A percentile compares a stretch with the other conserved stretches of the same genome.
Conservation (phyloP, 2,329 filamentous ascomycete species). For the Trichoderma sp. region DNA sequence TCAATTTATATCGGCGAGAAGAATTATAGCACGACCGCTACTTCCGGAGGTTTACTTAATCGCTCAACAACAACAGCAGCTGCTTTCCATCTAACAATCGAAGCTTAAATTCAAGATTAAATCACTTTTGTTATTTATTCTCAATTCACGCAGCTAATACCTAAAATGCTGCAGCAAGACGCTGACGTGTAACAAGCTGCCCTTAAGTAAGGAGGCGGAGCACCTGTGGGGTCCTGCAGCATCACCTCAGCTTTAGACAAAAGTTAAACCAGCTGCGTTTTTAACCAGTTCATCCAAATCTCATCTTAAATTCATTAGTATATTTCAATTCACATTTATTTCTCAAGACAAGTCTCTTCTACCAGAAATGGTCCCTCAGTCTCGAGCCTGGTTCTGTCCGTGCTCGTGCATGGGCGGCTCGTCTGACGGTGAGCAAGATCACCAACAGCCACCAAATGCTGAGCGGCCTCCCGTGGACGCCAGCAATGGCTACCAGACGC, state of each 20-base stretch:
- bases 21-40: background rate
- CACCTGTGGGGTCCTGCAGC: constrained; percentile 18
- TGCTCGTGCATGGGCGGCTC: constrained; percentile 21
- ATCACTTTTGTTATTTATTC: too few species aligned
- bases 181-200: constrained; percentile 1
- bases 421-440: constrained; percentile 12
- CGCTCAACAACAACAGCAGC: background rate
- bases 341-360: too few species aligned
- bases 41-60: background rate
- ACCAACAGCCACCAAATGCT: background rate
- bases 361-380: background rate
- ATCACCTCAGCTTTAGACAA: constrained; percentile 1
- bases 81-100: background rate
- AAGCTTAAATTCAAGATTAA: background rate
- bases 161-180: background rate
- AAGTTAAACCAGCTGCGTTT: background rate
- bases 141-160: background rate
- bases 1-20: background rate
- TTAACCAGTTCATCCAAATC: background rate
- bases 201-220: constrained; percentile 1
- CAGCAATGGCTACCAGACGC: background rate
- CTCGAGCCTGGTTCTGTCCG: constrained; percentile 17
- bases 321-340: background rate
- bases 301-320: background rate
- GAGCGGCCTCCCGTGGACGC: background rate